These are phyloP conservation scores for Sungouiozyma ichnusensis DNA, from an alignment of 805 yeast genomes.

Conservation along the genomic window DNA sequence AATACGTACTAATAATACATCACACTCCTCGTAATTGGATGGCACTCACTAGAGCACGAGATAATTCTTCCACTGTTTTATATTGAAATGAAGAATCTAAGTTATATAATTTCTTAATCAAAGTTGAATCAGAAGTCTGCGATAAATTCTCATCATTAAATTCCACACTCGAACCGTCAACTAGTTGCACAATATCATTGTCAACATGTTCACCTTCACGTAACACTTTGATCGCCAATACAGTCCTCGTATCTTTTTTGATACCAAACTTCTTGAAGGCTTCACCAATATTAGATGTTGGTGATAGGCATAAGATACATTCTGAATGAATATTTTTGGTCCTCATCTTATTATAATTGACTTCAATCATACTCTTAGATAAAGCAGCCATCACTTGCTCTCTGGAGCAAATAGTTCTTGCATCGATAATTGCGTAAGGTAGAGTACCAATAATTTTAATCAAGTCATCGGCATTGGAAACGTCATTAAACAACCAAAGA, in stretches of 20 bases:
- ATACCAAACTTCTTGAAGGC: constrained; percentile 65
- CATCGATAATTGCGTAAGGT: constrained; percentile 58
- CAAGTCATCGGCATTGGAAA: constrained; percentile 37
- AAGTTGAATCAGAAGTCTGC: constrained; percentile 26
- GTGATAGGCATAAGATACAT: constrained; percentile 55
- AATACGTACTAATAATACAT: neutral
- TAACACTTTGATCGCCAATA: constrained; percentile 16
- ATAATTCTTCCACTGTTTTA: constrained; percentile 20
- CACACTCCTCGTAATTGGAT: constrained; percentile 39
- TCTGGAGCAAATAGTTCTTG: constrained; percentile 42
- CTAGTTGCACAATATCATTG: constrained; percentile 4
- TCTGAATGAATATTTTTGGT: constrained; percentile 66
- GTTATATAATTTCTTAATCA: constrained; percentile 29
- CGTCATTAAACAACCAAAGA: constrained; percentile 37
- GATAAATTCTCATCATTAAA: constrained; percentile 27
- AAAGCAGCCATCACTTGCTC: constrained; percentile 56
- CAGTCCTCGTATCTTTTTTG: constrained; percentile 37
- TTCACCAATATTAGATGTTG: constrained; percentile 57
- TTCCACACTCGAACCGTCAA: constrained; percentile 29
- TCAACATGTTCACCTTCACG: constrained; percentile 10
- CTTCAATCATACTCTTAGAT: constrained; percentile 50
- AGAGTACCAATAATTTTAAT: constrained; percentile 34
- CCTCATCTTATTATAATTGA: constrained; percentile 36
- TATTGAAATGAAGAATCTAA: constrained; percentile 15
- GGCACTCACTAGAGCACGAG: constrained; percentile 37